Base-by-base conservation (phyloP, 2,329 filamentous ascomycete species). In the Penicillium expansum region DNA sequence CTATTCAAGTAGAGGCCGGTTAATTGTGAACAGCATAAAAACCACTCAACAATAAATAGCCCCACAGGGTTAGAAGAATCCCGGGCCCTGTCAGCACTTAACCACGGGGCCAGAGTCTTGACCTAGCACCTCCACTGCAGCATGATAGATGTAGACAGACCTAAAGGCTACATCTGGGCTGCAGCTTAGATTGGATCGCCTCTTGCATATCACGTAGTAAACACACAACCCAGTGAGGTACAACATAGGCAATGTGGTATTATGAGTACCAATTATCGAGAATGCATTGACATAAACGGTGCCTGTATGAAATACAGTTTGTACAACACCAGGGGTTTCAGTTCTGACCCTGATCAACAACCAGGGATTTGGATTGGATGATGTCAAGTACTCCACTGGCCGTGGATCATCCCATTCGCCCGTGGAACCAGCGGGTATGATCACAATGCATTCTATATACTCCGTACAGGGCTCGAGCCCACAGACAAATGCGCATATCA, bases 51-150 rank as follows among this genome's bases (percentile, higher is more conserved):
- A n/a, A 33, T 22, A 29, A 29, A 13, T 22, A 14, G n/a, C 29
- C 16, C 30, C 22, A 27, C 64, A 59, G 42, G 54, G 42, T 18
- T 55, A 22, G 16, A 45, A 32, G 1, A 32, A 22, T 61, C 33
- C 37, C 55, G 57, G 30, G 52, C 32, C 51, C 41, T 62, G 58
- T 63, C 58, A 62, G 61, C 59, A 58, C 58, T 56, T 59, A 50
- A 56, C 48, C 20, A 44, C 22, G 47, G 18, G 47, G 38, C 44
- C 24, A 48, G 44, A 62, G 52, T 56, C 54, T 63, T 62, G 60
- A 59, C 61, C 48, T 55, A 42, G 55, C 14, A 33, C 43, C 29
- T 41, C 47, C 11, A 20, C 41, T 51, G 52, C 44, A 57, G 11
- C n/a, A 48, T 47, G 52, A 58, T 60, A 48, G 52, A 45, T 16